Evolutionary conservation across 2,329 filamentous ascomycete species (phyloP), one percentile per base, ranked within the genome.

Genomic region (Biscogniauxia sp.): DNA sequence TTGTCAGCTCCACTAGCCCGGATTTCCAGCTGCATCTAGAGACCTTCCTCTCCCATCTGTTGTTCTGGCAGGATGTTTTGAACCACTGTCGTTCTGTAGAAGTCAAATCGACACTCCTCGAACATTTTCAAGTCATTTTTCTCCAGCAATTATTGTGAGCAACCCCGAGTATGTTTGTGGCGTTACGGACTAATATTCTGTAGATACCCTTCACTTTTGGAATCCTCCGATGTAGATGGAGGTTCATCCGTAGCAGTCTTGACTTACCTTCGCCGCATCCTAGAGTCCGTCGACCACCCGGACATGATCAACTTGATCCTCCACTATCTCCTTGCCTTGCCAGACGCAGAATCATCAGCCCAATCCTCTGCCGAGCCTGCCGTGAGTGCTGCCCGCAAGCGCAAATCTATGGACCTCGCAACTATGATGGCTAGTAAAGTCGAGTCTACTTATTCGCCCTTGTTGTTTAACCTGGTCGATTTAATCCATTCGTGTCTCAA

Each of bases 41-140:
- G 58, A 96, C 93, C 0, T 99, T 99, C 71, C 82, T 99, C 51
- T 97, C 95, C 0, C 96, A 98, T 72, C 83, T 99, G 54, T 81
- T 96, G 5, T 99, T 99, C 73, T 99, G 95, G 95, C 95, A 99
- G 77, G 95, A 99, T 74, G 93, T 97, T 37, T 80, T 99, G 62
- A 95, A 98, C 74, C 94, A 98, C 76, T 99, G 95, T 78, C 88
- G 88, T 69, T 98, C 94, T 3, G 82, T 88, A 1, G 94, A 98
- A 72, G 92, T 99, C 68, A 95, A 94, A 73, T 92, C 92, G 66
- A 97, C 93, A 0, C 80, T 99, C 55, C 82, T 99, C 32, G 95
- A 99, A 73, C 95, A 99, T 76, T 99, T 99, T 72, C 93, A 97
- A 73, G 90, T 98, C 68, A 87, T 99, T 37, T 99, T 99, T 74